Base-by-base conservation (phyloP, 345 rosid genomes). In the Nasturtium officinale region DNA sequence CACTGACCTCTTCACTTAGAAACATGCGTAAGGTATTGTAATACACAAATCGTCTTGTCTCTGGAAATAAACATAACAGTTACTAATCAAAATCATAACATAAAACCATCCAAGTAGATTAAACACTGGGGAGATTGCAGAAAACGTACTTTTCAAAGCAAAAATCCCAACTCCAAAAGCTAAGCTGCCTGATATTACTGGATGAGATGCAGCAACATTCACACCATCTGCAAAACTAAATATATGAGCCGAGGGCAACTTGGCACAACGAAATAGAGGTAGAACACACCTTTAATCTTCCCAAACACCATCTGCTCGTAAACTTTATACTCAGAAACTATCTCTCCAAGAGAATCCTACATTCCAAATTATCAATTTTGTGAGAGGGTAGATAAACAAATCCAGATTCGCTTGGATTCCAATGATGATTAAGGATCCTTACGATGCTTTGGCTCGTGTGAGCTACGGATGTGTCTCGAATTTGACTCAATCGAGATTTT, bases 1-100 rank as follows among this genome's bases (percentile, higher is more conserved):
- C 25, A 57, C 83, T 83, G 28, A 88, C 97, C 96, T 88, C 96
- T 83, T 94, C 96, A 9, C 87, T 91, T 53, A 54, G 35, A 50
- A 94, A 74, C 77, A 84, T 78, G 4, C 86, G 96, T 80, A 85
- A 1, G 21, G 89, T 77, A 54, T 67, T 90, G 89, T 87, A 82
- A 76, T 89, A 91, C 74, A 95, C 69, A 76, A 87, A 77, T 48
- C 84, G 84, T 79, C 99, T 86, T 4, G 97, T 91, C 80, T 85
- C 99, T 95, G 86, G 78, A 77, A 71, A 25, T 25, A 65, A 65
- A 42, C 30, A 58, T 3, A 71, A 7, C 57, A 55, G 5, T 63
- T 61, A 63, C 29, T 56, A 47, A 63, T 6, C 21, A 15, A 64
- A 3, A 20, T 12, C 28, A 68, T 50, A 68, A 48, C 38, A 61